Evolutionary conservation across 2,329 filamentous ascomycete species (phyloP), one percentile per base, ranked within the genome.

Genomic region (Dactylellina leptospora): DNA sequence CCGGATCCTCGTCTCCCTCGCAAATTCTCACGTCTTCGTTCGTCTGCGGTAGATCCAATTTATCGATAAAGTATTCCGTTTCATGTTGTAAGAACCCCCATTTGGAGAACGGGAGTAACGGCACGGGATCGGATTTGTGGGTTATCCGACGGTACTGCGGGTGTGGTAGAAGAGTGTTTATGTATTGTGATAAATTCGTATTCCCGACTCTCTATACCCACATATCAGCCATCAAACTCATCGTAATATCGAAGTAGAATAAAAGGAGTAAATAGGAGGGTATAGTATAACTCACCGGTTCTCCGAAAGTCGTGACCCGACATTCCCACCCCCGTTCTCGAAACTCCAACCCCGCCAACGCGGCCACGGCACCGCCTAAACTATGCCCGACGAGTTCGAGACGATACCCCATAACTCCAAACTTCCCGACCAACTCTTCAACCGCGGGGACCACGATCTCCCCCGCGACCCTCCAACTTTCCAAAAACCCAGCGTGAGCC

Each of bases 351-450:
- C 86, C 91, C 0, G 93, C 95, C 2, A 99, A 85, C 0, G 91
- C 89, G 1, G 95, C 93, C 1, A 99, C 91, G 0, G 95, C 93
- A 13, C 95, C 95, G 18, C 95, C 95, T 0, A 99, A 86, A 54
- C 91, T 96, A 79, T 99, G 95, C 0, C 95, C 95, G 5, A 96
- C 87, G 2, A 99, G 83, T 22, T 90, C 87, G 11, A 97, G 81
- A 40, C 87, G 82, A 76, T 96, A 93, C 22, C 85, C 81, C 77
- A 93, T 85, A 42, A 22, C 16, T 22, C 38, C 56, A 53, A 58
- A 74, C 36, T 85, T 81, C 13, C 82, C 78, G 22, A 85, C 82
- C 3, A 91, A 82, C 3, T 82, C 80, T 59, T 86, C 82, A 2
- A 99, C 81, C 25, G 87, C 82, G 0, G 89, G 85, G 13, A 96